Evolutionary conservation across 164 flowering plant species (phyloP).

Genomic region (Aristolochia contorta): DNA sequence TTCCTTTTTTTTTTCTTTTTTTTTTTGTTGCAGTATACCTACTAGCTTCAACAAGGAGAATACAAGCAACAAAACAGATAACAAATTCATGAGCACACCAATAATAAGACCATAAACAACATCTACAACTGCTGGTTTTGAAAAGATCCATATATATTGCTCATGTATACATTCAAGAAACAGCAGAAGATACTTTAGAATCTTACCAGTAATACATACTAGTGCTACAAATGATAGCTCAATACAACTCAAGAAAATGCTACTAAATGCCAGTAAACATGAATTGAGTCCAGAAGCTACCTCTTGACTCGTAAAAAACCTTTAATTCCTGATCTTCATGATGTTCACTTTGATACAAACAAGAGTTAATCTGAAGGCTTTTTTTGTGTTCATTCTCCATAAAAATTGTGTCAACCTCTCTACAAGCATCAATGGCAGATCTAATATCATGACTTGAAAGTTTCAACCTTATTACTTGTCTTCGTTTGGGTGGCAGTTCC

Average conservation of each 20-base stretch:
- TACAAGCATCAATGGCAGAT: constrained; percentile 35
- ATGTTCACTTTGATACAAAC: constrained; percentile 20
- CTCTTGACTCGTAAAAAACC: constrained; percentile 20
- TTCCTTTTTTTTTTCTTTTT: too few species aligned
- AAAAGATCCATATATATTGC: neutral
- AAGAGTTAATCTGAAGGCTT: constrained; percentile 6
- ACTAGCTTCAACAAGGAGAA: too few species aligned
- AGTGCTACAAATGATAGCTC: too few species aligned
- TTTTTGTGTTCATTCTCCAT: constrained; percentile 4
- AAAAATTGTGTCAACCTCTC: constrained; percentile 1
- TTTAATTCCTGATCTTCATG: constrained; percentile 17
- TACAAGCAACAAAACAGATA: too few species aligned
- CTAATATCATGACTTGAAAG: constrained; percentile 54
- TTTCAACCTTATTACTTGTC: constrained; percentile 62
- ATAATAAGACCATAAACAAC: too few species aligned
- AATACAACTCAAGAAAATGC: neutral
- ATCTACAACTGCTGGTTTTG: neutral
- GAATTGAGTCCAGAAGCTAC: constrained; percentile 19
- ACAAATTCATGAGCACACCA: too few species aligned
- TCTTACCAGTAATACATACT: too few species aligned
- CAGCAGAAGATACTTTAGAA: too few species aligned
- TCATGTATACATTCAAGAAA: too few species aligned
- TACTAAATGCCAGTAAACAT: neutral
- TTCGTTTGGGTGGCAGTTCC: constrained; percentile 84
- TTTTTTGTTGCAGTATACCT: too few species aligned